Evolutionary conservation across 2,329 filamentous ascomycete species (phyloP).

Genomic region (Alternaria burnsii): DNA sequence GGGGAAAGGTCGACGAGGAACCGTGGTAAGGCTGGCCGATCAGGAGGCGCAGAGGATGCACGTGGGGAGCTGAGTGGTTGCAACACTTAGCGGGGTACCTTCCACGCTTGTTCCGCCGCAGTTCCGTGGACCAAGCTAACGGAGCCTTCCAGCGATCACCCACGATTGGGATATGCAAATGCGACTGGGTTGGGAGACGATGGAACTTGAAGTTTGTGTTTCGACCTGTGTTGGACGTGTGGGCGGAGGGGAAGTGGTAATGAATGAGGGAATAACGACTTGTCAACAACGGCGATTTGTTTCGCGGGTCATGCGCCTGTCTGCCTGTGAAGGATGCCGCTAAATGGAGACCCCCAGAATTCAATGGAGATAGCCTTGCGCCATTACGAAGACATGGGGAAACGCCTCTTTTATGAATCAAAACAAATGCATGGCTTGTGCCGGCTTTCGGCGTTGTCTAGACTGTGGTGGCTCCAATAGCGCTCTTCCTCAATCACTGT

Average conservation of each 20-base stretch:
- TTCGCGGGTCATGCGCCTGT: constrained; percentile 18
- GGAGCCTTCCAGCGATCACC: constrained; percentile 4
- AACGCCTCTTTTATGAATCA: constrained; percentile 12
- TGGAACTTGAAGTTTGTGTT: background rate
- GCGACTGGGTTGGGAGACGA: background rate
- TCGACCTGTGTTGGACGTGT: background rate
- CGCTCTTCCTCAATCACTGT: constrained; percentile 18
- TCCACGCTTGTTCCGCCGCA: constrained; percentile 14
- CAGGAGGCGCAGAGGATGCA: constrained; percentile 32
- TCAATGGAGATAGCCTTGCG: constrained; percentile 9
- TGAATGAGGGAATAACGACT: background rate
- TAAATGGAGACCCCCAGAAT: constrained; percentile 10
- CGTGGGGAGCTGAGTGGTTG: constrained; percentile 34
- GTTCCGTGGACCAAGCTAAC: constrained; percentile 17
- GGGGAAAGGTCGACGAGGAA: constrained; percentile 1
- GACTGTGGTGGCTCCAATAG: constrained; percentile 10
- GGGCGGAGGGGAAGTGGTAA: background rate
- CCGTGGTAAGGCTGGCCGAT: constrained; percentile 34
- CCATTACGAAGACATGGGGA: constrained; percentile 7
- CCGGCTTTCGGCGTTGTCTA: constrained; percentile 8
- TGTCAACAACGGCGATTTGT: constrained; percentile 11
- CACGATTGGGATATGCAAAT: background rate
- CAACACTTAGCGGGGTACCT: constrained; percentile 20
- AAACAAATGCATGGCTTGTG: constrained; percentile 4
- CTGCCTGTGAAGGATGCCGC: constrained; percentile 11